Base-by-base conservation (phyloP, 2,329 filamentous ascomycete species). In the Helotiales sp. region DNA sequence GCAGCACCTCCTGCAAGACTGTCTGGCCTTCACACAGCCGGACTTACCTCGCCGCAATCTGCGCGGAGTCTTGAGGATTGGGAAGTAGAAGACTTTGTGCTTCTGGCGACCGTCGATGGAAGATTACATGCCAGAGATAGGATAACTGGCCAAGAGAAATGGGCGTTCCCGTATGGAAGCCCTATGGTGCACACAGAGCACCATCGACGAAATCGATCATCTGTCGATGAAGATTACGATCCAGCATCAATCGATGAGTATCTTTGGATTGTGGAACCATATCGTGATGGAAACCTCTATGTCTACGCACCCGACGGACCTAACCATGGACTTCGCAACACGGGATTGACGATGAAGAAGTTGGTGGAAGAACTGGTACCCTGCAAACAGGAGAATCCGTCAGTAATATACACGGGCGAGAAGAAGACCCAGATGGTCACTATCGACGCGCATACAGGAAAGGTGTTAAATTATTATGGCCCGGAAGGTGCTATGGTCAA, bases 41-140 rank as follows among this genome's bases (percentile, higher is more conserved):
- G 86, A 70, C 81, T 89, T 76, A 84, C 88, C 80, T 87, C 90
- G 89, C 89, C 88, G 88, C 88, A 90, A 74, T 57, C 83, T 89
- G 93, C 92, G 93, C 93, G 93, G 86, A 96, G 89, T 82, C 82
- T 98, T 84, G 89, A 93, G 85, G 93, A 97, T 80, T 98, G 93
- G 93, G 91, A 97, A 89, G 93, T 97, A 79, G 93, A 98, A 90
- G 93, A 98, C 82, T 96, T 97, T 85, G 90, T 98, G 79, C 91
- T 99, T 81, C 82, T 99, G 89, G 93, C 95, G 90, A 98, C 95
- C 84, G 90, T 98, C 85, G 93, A 98, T 82, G 95, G 95, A 82
- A 90, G 91, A 74, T 85, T 98, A 70, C 90, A 96, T 78, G 93
- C 93, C 73, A 87, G 87, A 75, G 91, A 97, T 78, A 86, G 95